Conservation (phyloP, 2,329 filamentous ascomycete genomes). For the Karstenula rhodostoma region DNA sequence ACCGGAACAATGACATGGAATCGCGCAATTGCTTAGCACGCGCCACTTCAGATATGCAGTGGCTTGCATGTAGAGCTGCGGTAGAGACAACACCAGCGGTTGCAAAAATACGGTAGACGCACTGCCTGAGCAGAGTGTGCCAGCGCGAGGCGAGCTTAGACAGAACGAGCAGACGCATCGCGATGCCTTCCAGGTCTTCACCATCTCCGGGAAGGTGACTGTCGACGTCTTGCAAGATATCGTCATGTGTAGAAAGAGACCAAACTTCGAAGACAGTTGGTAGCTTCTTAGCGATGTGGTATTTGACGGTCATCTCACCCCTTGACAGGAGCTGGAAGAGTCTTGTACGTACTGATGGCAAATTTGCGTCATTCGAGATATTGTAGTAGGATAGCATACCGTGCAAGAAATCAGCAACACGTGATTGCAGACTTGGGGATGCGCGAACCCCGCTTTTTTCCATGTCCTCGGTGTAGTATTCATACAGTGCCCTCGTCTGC, state of each 20-base stretch:
- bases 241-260: constrained; percentile 82
- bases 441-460: constrained; percentile 71
- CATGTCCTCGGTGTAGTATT: constrained; percentile 74
- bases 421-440: constrained; percentile 73
- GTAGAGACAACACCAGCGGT: constrained; percentile 75
- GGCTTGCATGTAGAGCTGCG: constrained; percentile 74
- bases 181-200: constrained; percentile 80
- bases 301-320: constrained; percentile 76
- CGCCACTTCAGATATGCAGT: constrained; percentile 74
- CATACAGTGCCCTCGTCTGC: constrained; percentile 77
- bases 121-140: constrained; percentile 84
- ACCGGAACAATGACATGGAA: constrained; percentile 75
- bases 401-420: constrained; percentile 73
- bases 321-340: constrained; percentile 76
- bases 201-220: constrained; percentile 76
- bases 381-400: constrained; percentile 71
- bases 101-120: constrained; percentile 94
- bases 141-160: constrained; percentile 80
- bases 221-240: constrained; percentile 85
- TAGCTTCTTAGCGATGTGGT: constrained; percentile 73
- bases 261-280: constrained; percentile 81
- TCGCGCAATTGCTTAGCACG: constrained; percentile 69
- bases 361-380: constrained; percentile 68
- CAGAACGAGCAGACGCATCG: constrained; percentile 79
- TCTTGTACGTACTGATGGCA: constrained; percentile 72